Evolutionary conservation across 352 stramenopile genomes (phyloP).

Genomic region (Globisporangium megalacanthum): DNA sequence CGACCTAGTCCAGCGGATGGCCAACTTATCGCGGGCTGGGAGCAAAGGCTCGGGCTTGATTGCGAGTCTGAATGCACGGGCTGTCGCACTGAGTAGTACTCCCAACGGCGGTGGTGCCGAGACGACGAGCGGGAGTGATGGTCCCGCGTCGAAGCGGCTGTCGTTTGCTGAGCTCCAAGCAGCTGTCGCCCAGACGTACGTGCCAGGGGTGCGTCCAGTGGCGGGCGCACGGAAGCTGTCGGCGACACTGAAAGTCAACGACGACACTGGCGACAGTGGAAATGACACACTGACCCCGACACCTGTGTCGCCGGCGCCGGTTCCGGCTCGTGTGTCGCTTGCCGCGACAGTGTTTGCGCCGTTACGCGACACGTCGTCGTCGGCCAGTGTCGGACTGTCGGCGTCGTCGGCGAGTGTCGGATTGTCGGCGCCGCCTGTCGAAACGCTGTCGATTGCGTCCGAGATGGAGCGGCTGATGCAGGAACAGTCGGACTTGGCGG

Average conservation of each 20-base stretch:
- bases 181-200: slow-evolving; percentile 24
- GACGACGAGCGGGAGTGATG: slow-evolving; percentile 1
- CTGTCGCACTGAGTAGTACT: too few species aligned
- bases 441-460: slow-evolving; percentile 19
- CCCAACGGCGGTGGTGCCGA: too few species aligned
- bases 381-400: slow-evolving; percentile 2
- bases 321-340: slow-evolving; percentile 15
- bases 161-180: slow-evolving; percentile 14
- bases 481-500: slow-evolving; percentile 60
- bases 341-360: slow-evolving; percentile 36
- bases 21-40: slow-evolving; percentile 50
- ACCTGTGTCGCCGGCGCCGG: neutral
- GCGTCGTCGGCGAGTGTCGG: too few species aligned
- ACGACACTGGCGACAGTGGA: neutral
- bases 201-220: slow-evolving; percentile 41
- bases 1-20: slow-evolving; percentile 70
- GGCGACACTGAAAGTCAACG: neutral
- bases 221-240: slow-evolving; percentile 17
- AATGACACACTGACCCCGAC: neutral
- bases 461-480: slow-evolving; percentile 65
- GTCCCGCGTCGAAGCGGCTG: neutral
- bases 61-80: slow-evolving; percentile 40
- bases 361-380: slow-evolving; percentile 17
- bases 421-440: neutral
- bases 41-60: slow-evolving; percentile 52